Percentiles rank a stretch among this genome's conserved stretches.
These are phyloP conservation scores for Mortierella sp. DNA, from an alignment of 371 early-diverging fungal genomes.

Conservation along the genomic window DNA sequence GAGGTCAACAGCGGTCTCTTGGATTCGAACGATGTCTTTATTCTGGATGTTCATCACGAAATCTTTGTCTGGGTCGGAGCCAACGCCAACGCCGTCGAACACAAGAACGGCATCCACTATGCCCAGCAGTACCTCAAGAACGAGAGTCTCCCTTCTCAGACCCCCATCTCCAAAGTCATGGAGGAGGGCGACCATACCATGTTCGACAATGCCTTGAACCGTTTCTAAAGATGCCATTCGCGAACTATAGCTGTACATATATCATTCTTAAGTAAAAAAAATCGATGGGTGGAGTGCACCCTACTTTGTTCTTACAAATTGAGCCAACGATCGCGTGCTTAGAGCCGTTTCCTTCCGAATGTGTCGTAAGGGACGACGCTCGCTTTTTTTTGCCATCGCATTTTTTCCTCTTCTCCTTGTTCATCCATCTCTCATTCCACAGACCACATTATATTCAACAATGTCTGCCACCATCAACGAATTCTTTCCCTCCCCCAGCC, in stretches of 20 bases:
- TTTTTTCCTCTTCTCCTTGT: neutral
- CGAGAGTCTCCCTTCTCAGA: conserved; percentile 64
- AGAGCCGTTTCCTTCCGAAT: neutral
- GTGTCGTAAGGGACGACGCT: neutral
- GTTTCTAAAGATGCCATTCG: conserved; percentile 19
- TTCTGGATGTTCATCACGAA: conserved; percentile 77
- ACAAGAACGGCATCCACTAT: conserved; percentile 67
- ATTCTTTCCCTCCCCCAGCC: conserved; percentile 36
- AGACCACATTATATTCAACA: neutral
- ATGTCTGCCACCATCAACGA: conserved; percentile 38
- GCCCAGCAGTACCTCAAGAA: conserved; percentile 74
- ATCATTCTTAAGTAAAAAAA: conserved; percentile 8
- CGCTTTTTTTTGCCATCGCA: neutral
- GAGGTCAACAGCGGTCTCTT: conserved; percentile 75
- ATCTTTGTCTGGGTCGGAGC: conserved; percentile 85
- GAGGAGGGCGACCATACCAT: conserved; percentile 78
- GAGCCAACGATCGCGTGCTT: conserved; percentile 11
- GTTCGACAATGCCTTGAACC: conserved; percentile 62
- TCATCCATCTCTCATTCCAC: conserved; percentile 7
- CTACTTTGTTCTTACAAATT: neutral
- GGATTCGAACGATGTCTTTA: conserved; percentile 83
- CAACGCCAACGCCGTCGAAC: conserved; percentile 71
- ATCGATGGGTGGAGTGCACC: neutral
- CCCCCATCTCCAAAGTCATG: conserved; percentile 76
- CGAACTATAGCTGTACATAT: neutral